Evolutionary conservation across 805 yeast species (phyloP).

Genomic region (Suhomyces faveliae): DNA sequence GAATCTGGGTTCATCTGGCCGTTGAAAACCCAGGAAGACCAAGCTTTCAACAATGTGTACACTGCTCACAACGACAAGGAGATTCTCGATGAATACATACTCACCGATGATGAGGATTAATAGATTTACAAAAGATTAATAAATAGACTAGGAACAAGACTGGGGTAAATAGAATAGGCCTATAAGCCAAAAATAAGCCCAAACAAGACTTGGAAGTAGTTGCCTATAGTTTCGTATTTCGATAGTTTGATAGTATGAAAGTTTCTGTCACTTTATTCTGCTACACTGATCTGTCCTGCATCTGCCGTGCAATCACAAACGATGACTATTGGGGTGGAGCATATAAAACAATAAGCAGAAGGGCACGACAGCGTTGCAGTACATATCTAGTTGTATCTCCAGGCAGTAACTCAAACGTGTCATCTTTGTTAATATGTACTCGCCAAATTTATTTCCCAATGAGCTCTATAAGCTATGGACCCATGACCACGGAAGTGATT

Average conservation of each 20-base stretch:
- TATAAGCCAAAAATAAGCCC: too few relatives aligned
- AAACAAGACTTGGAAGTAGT: too few relatives aligned
- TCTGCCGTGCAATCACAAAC: background rate
- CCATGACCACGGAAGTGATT: constrained; percentile 7
- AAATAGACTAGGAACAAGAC: background rate
- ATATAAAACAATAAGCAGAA: background rate
- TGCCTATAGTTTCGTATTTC: too few relatives aligned
- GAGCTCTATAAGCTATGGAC: constrained; percentile 48
- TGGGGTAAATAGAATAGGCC: background rate
- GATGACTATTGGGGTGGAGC: background rate
- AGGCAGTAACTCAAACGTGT: background rate
- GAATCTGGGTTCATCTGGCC: constrained; percentile 33
- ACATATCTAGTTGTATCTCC: background rate
- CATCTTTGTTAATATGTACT: constrained; percentile 35
- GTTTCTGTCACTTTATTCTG: background rate
- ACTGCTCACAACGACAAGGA: constrained; percentile 5
- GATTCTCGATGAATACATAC: constrained; percentile 48
- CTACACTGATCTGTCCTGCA: background rate
- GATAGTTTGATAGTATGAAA: too few relatives aligned
- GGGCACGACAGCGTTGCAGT: background rate
- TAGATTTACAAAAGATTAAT: background rate
- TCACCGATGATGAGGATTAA: constrained; percentile 29
- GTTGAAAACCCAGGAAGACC: constrained; percentile 25
- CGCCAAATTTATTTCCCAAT: constrained; percentile 46
- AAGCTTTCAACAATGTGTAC: constrained; percentile 9